Percentiles rank a stretch among this genome's conserved stretches.
Conservation (phyloP, 2,329 filamentous ascomycete species). For the Ilyonectria destructans region DNA sequence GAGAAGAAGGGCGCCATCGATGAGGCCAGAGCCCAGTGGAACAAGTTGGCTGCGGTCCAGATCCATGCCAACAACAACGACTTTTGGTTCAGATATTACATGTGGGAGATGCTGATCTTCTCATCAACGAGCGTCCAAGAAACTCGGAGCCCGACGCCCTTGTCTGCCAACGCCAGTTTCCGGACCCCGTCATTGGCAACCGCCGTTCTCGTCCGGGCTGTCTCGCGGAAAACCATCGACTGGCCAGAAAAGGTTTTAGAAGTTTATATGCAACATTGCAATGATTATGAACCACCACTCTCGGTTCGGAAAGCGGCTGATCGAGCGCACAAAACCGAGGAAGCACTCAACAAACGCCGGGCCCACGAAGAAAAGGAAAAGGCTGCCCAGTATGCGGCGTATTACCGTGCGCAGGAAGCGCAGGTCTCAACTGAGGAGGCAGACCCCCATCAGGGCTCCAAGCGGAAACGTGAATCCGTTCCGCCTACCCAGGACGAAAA, state of each 20-base stretch:
- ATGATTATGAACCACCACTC: constrained; percentile 88
- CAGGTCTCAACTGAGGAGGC: constrained; percentile 36
- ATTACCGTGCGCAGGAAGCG: constrained; percentile 53
- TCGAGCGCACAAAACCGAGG: constrained; percentile 79
- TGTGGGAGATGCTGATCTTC: constrained; percentile 87
- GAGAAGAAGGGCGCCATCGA: constrained; percentile 86
- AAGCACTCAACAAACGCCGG: constrained; percentile 75
- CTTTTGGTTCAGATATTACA: constrained; percentile 94
- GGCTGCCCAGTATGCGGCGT: constrained; percentile 66
- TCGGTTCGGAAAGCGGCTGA: constrained; percentile 83
- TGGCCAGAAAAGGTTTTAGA: constrained; percentile 85
- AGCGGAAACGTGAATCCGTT: constrained; percentile 82
- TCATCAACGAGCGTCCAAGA: constrained; percentile 59
- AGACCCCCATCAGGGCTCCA: constrained; percentile 64
- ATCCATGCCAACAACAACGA: constrained; percentile 85
- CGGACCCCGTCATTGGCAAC: constrained; percentile 83
- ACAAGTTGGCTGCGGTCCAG: constrained; percentile 75
- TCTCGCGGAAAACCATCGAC: constrained; percentile 75
- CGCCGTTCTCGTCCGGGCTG: constrained; percentile 81
- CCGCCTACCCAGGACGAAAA: constrained; percentile 58
- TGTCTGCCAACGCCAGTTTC: constrained; percentile 62
- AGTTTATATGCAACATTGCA: constrained; percentile 84
- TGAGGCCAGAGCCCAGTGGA: constrained; percentile 85
- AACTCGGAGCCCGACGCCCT: constrained; percentile 69
- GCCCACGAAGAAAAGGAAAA: constrained; percentile 77